Base-by-base conservation (phyloP, 495 filamentous ascomycete genomes). In the Podospora sp. region DNA sequence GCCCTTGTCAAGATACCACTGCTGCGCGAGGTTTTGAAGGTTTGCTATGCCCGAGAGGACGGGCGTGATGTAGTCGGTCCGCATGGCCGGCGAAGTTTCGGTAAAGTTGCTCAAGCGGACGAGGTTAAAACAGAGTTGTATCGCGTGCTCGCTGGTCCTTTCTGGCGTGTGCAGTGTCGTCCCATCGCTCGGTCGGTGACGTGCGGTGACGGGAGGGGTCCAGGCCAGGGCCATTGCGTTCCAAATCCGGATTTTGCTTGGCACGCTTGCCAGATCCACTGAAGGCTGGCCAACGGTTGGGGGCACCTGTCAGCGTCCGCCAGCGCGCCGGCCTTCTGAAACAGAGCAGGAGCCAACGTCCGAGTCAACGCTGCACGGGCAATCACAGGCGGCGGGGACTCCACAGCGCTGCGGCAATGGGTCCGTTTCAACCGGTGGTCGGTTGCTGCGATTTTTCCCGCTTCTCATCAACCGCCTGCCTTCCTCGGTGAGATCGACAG, bases 1-100 rank as follows among this genome's bases (percentile, higher is more conserved):
- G 14, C 49, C 62, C 63, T 71, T 73, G 60, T 73, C 73, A 6
- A 73, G n/a, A 60, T 67, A 65, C 73, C 71, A 75, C 51, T 75
- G 71, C 61, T 71, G 69, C 24, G 73, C 73, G 27, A 66, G 53
- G 20, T 61, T 63, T 52, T 70, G 68, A 11, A 74, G 59, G 51
- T 40, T 64, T 6, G 70, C 66, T 33, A 74, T 63, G 22, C 72
- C 72, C 63, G 68, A 61, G 20, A 74, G 64, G 46, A 72, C 65
- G 24, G 70, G 65, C 27, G 65, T 33, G 33, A 70, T 65, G 35
- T 72, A 68, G 26, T 70, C 68, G 56, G 58, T 65, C 20, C 62
- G 60, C 68, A 72, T 69, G 24, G 26, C 21, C 21, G 52, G 14
- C 20, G n/a, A 55, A 46, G 40, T 46, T 46, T 46, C 16, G 40